These are phyloP conservation scores for Fraxinus pennsylvanica DNA, from an alignment of 257 asterid species.

Conservation along the genomic window DNA sequence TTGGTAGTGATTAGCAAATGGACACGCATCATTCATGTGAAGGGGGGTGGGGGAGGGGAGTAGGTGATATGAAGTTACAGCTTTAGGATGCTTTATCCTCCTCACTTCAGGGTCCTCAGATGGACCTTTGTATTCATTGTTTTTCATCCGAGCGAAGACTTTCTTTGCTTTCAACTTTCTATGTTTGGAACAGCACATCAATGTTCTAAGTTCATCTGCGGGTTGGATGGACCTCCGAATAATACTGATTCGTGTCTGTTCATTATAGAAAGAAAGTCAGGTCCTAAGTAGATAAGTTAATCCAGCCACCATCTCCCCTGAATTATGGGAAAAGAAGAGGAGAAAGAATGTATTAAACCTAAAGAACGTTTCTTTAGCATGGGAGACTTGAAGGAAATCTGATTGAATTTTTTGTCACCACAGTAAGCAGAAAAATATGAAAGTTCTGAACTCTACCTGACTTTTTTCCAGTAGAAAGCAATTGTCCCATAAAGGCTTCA, in stretches of 20 bases:
- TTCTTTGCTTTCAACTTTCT: constrained; percentile 23
- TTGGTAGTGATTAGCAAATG: not conserved
- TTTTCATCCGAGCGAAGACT: constrained; percentile 16
- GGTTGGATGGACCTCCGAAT: constrained; percentile 6
- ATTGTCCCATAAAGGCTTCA: constrained; percentile 38
- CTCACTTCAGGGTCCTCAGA: constrained; percentile 27
- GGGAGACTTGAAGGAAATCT: constrained; percentile 13
- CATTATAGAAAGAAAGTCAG: constrained; percentile 18
- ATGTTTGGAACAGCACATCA: constrained; percentile 9
- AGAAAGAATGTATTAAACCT: not conserved
- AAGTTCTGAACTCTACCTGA: constrained; percentile 40
- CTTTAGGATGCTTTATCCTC: constrained; percentile 15
- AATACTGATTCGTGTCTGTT: constrained; percentile 30
- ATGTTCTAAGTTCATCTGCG: constrained; percentile 13
- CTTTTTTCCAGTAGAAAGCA: constrained; percentile 27
- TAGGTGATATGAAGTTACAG: constrained; percentile 27
- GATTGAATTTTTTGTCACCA: not conserved
- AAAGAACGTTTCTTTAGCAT: constrained; percentile 8
- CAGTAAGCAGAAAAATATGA: not conserved
- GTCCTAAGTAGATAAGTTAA: not conserved
- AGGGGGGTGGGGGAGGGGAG: not conserved
- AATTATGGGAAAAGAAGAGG: not conserved
- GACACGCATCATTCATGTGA: not conserved
- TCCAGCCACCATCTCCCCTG: not conserved
- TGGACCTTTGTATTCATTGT: constrained; percentile 21